A percentile compares a stretch with the other conserved stretches of the same genome.
These are phyloP conservation scores for Malus hybrid DNA, from an alignment of 331 rosid species.

Conservation along the genomic window DNA sequence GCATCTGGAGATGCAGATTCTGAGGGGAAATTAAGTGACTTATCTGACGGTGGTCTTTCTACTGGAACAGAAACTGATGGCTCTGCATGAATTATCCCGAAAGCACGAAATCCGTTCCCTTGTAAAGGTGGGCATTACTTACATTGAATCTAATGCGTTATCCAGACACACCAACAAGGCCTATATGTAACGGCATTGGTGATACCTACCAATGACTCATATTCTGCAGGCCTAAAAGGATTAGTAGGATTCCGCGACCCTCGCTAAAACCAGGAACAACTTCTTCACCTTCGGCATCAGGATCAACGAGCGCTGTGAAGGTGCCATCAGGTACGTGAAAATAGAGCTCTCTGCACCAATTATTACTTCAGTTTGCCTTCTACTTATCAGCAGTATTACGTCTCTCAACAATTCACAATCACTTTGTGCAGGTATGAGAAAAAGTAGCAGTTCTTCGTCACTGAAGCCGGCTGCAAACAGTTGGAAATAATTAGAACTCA, in stretches of 20 bases:
- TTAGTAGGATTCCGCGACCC: conserved; percentile 11
- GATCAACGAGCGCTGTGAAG: conserved; percentile 24
- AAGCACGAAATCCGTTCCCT: conserved; percentile 14
- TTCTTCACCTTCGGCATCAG: conserved; percentile 12
- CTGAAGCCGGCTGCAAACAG: conserved; percentile 25
- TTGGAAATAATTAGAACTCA: conserved; percentile 31
- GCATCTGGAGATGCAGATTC: conserved; percentile 25
- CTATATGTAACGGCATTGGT: not conserved
- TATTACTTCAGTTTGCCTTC: not conserved
- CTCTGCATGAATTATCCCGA: conserved; percentile 7
- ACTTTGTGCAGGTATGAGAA: conserved; percentile 39
- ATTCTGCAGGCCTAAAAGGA: conserved; percentile 39
- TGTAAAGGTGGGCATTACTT: conserved; percentile 22
- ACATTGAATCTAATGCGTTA: not conserved
- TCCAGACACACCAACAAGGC: not conserved
- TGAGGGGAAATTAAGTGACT: conserved; percentile 48
- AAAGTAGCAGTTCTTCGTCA: conserved; percentile 15
- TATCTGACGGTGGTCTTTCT: conserved; percentile 44
- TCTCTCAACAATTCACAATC: not conserved
- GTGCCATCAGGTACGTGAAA: conserved; percentile 29
- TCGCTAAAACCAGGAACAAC: conserved; percentile 12
- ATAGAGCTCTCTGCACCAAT: not conserved
- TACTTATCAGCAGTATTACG: not conserved
- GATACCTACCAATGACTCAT: not conserved
- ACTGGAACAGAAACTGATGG: conserved; percentile 48